phyloP scores from a whole-genome alignment of 1,284 basidiomycete genomes.

The Fomitopsis pinicola region DNA sequence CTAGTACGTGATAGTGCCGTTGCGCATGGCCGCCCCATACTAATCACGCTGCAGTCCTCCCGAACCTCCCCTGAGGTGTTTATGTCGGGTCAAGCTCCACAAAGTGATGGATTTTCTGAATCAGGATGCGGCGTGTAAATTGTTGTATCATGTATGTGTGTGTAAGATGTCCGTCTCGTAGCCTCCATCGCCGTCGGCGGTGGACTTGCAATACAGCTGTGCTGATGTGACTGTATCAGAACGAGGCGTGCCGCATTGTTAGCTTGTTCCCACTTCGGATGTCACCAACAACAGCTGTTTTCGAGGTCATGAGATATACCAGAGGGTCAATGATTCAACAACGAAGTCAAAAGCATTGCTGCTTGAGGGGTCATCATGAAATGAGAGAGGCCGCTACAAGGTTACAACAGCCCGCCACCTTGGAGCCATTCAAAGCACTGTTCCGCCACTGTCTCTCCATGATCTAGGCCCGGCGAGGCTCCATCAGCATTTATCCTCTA shows the following conservation, averaged over 20 bases:
- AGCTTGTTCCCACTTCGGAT: too few species aligned
- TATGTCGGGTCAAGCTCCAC: background rate
- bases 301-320: too few species aligned
- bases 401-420: background rate
- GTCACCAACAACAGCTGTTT: too few species aligned
- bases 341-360: too few species aligned
- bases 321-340: too few species aligned
- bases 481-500: background rate
- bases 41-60: background rate
- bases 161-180: background rate
- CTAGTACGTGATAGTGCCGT: conserved; percentile 16
- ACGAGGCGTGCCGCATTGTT: background rate
- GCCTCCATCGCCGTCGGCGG: background rate
- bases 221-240: background rate
- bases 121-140: background rate
- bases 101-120: background rate
- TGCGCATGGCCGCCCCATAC: background rate
- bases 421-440: conserved; percentile 49
- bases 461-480: conserved; percentile 32
- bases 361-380: too few species aligned
- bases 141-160: background rate
- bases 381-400: background rate
- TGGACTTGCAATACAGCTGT: background rate
- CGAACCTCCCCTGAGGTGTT: background rate
- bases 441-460: conserved; percentile 42